Conservation (phyloP, 805 yeast species). For the Monosporozyma siamensis region DNA sequence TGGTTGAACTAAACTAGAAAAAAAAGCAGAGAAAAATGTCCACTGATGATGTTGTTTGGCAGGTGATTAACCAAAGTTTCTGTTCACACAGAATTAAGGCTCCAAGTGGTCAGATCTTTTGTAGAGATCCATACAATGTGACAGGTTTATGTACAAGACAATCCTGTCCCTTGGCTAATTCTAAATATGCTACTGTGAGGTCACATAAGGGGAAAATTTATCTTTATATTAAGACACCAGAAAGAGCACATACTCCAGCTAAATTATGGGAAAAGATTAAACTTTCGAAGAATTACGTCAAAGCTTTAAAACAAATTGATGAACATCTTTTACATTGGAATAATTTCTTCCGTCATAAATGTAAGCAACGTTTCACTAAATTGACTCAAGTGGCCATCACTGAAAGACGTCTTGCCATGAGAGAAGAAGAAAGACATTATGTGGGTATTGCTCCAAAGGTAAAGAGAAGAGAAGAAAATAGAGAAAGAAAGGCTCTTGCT, state of each 20-base stretch:
- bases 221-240: slow-evolving; percentile 93
- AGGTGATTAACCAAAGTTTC: slow-evolving; percentile 87
- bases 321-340: slow-evolving; percentile 88
- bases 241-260: slow-evolving; percentile 92
- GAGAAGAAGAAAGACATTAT: slow-evolving; percentile 85
- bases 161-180: slow-evolving; percentile 94
- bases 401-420: slow-evolving; percentile 84
- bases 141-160: slow-evolving; percentile 88
- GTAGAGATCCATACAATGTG: slow-evolving; percentile 93
- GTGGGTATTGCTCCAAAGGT: slow-evolving; percentile 92
- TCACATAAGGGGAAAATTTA: slow-evolving; percentile 71
- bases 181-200: slow-evolving; percentile 81
- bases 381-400: slow-evolving; percentile 92
- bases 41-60: slow-evolving; percentile 85
- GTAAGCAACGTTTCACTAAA: slow-evolving; percentile 92
- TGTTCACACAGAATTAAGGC: slow-evolving; percentile 91
- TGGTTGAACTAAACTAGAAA: too few species aligned
- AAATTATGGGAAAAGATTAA: slow-evolving; percentile 92
- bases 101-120: slow-evolving; percentile 81
- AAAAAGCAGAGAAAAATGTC: slow-evolving; percentile 30
- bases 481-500: slow-evolving; percentile 92
- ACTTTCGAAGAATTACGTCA: slow-evolving; percentile 78
- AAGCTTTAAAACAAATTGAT: slow-evolving; percentile 83
- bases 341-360: slow-evolving; percentile 79
- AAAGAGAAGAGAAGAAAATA: slow-evolving; percentile 82